Evolutionary conservation across 768 basidiomycete species (phyloP).

Genomic region (Xerocomus potaroensis): DNA sequence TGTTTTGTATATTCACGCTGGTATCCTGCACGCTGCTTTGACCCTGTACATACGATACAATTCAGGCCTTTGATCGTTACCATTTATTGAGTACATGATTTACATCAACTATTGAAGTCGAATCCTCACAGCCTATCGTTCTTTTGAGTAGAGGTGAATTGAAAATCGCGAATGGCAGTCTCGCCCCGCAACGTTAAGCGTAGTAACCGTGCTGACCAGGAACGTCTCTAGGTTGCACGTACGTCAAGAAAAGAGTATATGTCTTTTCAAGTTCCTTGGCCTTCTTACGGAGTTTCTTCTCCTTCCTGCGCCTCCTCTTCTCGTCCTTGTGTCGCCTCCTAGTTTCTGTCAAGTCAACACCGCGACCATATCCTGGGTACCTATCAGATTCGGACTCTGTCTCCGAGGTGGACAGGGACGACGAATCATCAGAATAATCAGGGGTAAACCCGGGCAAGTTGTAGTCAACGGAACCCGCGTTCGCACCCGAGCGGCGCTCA

Average conservation of each 20-base stretch:
- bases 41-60: conserved; percentile 4
- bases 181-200: conserved; percentile 6
- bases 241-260: conserved; percentile 62
- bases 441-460: conserved; percentile 48
- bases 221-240: conserved; percentile 35
- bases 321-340: conserved; percentile 53
- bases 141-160: not conserved
- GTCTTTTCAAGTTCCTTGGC: conserved; percentile 57
- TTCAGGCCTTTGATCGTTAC: conserved; percentile 4
- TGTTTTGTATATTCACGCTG: conserved; percentile 15
- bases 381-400: conserved; percentile 41
- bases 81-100: conserved; percentile 16
- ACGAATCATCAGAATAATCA: conserved; percentile 37
- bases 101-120: conserved; percentile 1
- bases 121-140: too few species aligned
- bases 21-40: too few species aligned
- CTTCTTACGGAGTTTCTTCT: conserved; percentile 58
- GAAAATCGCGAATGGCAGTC: not conserved
- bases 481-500: conserved; percentile 68
- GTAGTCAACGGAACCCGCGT: conserved; percentile 50
- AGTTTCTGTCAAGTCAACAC: conserved; percentile 45
- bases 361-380: conserved; percentile 44
- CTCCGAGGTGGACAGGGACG: conserved; percentile 37
- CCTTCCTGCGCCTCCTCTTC: conserved; percentile 56
- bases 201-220: conserved; percentile 29